phyloP scores from a whole-genome alignment of 176 grass and related monocot species.

The Oryza nivara region DNA sequence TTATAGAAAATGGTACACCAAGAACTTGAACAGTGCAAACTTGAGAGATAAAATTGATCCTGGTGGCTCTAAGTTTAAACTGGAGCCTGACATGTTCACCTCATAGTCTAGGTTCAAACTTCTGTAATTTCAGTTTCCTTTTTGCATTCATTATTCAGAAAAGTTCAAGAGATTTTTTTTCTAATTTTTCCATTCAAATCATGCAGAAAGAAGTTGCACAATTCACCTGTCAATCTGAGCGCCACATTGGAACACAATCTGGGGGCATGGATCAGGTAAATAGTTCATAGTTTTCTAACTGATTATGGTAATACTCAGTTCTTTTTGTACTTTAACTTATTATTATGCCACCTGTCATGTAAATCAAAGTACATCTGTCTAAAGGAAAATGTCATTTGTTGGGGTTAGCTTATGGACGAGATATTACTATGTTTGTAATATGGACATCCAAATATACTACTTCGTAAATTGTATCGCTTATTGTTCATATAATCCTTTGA shows the following conservation, averaged over 20 bases:
- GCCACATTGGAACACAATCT: slow-evolving; percentile 89
- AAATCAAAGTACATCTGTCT: neutral
- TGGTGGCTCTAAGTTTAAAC: neutral
- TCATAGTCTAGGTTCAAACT: neutral
- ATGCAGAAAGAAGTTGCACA: slow-evolving; percentile 98
- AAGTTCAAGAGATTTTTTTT: neutral
- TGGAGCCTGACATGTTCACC: neutral
- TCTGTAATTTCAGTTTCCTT: neutral
- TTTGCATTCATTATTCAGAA: neutral
- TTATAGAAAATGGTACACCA: neutral
- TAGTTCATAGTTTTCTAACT: neutral
- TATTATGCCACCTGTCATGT: neutral
- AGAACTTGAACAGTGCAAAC: neutral
- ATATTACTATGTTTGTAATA: neutral
- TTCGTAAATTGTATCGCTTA: neutral
- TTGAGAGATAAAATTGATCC: slow-evolving; percentile 14
- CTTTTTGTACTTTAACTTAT: neutral
- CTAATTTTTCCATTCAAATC: slow-evolving; percentile 35
- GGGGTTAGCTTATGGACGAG: neutral
- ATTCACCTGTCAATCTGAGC: slow-evolving; percentile 89
- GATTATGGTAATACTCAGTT: neutral
- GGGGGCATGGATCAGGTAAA: slow-evolving; percentile 99
- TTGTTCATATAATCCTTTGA: neutral
- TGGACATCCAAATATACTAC: neutral
- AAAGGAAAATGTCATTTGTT: neutral